These are phyloP conservation scores for Prototheca wickerhamii DNA, from an alignment of 163 green algal genomes.

Conservation along the genomic window DNA sequence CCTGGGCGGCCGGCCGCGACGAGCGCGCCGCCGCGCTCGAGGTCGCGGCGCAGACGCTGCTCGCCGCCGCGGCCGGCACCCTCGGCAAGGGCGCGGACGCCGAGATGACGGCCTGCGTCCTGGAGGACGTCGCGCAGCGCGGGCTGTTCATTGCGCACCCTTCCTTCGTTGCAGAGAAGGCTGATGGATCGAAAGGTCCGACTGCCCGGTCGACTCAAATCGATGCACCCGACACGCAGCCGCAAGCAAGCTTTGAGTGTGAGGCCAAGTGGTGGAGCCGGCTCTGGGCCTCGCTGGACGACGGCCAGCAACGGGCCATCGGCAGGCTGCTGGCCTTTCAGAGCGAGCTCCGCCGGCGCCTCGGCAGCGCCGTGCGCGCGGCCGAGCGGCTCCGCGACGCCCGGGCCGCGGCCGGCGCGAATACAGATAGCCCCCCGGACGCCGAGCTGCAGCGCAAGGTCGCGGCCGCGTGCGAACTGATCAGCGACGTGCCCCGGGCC, in stretches of 20 bases:
- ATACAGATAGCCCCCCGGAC: too few species aligned
- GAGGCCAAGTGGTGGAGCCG: neutral
- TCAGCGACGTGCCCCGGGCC: too few species aligned
- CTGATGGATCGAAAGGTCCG: too few species aligned
- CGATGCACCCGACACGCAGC: too few species aligned
- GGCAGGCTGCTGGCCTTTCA: neutral
- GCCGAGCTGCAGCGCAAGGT: too few species aligned
- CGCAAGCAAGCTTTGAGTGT: too few species aligned
- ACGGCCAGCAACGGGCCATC: neutral
- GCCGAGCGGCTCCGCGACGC: too few species aligned
- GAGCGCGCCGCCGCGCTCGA: neutral
- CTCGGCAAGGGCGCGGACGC: constrained; percentile 8
- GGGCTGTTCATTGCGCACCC: constrained; percentile 31
- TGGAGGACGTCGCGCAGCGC: constrained; percentile 12
- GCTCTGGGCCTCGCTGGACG: neutral
- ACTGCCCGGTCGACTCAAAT: too few species aligned
- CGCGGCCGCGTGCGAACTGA: too few species aligned
- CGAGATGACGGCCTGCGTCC: constrained; percentile 13
- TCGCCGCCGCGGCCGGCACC: constrained; percentile 7
- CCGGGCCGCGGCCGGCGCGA: too few species aligned
- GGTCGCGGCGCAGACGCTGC: neutral
- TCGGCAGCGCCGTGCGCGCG: neutral
- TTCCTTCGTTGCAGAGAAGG: too few species aligned
- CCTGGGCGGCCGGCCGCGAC: constrained; percentile 5
- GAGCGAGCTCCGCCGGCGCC: neutral